Conservation (phyloP, 208 protist species). For the Leishmania major region DNA sequence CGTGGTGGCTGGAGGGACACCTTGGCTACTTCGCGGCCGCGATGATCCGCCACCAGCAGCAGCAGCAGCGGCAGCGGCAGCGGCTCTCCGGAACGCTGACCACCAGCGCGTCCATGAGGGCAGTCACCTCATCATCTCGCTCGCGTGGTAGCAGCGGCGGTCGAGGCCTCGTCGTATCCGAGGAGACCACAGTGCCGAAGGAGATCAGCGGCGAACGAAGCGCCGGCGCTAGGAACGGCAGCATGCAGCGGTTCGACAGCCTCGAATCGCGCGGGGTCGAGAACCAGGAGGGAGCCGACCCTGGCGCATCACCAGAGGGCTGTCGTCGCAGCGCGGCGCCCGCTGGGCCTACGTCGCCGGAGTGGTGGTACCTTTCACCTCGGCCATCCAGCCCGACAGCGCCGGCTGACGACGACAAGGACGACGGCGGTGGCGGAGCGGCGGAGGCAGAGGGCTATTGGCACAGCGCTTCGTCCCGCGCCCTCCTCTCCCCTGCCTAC, state of each 20-base stretch:
- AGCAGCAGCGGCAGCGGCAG: constrained; percentile 2
- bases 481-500: constrained; percentile 18
- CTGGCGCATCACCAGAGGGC: not conserved
- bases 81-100: not conserved
- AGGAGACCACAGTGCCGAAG: not conserved
- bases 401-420: not conserved
- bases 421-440: not conserved
- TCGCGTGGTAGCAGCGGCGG: not conserved
- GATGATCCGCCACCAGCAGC: no score
- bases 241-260: not conserved
- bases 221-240: not conserved
- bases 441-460: not conserved
- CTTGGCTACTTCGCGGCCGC: constrained; percentile 34
- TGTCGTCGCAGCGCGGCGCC: not conserved
- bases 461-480: not conserved
- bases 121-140: not conserved
- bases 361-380: constrained; percentile 23
- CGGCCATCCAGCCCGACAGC: constrained; percentile 1
- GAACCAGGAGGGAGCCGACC: not conserved
- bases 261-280: not conserved
- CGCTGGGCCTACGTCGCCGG: not conserved
- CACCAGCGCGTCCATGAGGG: not conserved
- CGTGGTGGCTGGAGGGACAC: constrained; percentile 57
- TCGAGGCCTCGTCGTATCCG: not conserved
- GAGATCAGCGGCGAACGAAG: not conserved